phyloP scores from a whole-genome alignment of 805 yeast species.

The Candida railenensis region DNA sequence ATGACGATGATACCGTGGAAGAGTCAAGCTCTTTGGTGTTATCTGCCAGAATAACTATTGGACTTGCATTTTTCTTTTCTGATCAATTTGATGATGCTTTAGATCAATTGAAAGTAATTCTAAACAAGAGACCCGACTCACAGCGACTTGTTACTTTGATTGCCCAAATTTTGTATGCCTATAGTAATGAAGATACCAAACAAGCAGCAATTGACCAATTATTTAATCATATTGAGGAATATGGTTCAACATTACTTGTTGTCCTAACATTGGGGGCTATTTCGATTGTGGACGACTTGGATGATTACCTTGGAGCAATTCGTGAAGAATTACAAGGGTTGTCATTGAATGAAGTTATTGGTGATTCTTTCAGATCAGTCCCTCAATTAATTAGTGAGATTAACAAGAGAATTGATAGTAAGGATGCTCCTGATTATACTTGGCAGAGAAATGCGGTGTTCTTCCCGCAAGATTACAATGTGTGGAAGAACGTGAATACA shows the following conservation, averaged over 20 bases:
- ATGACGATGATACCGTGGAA: slow-evolving; percentile 18
- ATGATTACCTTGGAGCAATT: slow-evolving; percentile 61
- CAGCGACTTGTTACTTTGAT: slow-evolving; percentile 69
- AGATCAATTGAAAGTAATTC: slow-evolving; percentile 62
- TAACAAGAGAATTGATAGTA: slow-evolving; percentile 34
- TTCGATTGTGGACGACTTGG: slow-evolving; percentile 59
- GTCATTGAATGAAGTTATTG: slow-evolving; percentile 43
- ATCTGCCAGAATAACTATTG: slow-evolving; percentile 70
- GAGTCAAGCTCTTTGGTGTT: slow-evolving; percentile 27
- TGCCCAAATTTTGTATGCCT: slow-evolving; percentile 77
- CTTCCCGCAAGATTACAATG: slow-evolving; percentile 66
- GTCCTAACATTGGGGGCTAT: slow-evolving; percentile 80
- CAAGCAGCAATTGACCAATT: slow-evolving; percentile 85
- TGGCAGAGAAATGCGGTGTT: slow-evolving; percentile 75
- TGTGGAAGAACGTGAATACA: slow-evolving; percentile 68
- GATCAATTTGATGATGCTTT: slow-evolving; percentile 65
- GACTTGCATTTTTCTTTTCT: slow-evolving; percentile 65
- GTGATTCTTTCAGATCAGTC: slow-evolving; percentile 53
- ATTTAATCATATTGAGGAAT: slow-evolving; percentile 57
- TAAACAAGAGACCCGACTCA: slow-evolving; percentile 52
- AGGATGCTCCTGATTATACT: slow-evolving; percentile 17
- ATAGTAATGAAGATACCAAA: slow-evolving; percentile 71
- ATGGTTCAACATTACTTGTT: slow-evolving; percentile 66
- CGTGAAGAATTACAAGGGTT: slow-evolving; percentile 62
- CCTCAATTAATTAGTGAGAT: slow-evolving; percentile 60